Evolutionary conservation across 1,284 basidiomycete genomes (phyloP), one percentile per base, ranked within the genome.

Genomic region (Trametes hirsuta): DNA sequence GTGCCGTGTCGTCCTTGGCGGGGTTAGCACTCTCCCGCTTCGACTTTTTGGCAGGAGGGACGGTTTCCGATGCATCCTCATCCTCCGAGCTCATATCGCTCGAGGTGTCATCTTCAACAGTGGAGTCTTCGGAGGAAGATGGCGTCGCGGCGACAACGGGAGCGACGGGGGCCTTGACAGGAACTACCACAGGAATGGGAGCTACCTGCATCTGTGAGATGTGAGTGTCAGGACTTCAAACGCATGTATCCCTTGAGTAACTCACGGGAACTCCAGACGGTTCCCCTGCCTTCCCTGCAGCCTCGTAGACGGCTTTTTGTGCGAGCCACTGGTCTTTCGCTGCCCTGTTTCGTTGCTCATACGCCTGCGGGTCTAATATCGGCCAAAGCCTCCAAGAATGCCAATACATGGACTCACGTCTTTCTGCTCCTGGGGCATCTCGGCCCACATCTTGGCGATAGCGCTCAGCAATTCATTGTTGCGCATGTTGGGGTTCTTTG

Each of bases 401-500:
- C 34, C 21, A 42, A 8, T 44, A 47, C 55, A 56, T 48, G 68
- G 35, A 72, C 82, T 63, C 65, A 94, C 94, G 76, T 88, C 82
- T 75, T 93, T 95, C 69, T 91, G 81, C 6, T 83, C 84, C 8
- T 84, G 80, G 21, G 81, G 69, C 79, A 97, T 84, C 5, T 75
- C 76, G 49, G 81, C 79, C 95, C 95, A 98, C 65, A 84, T 81
- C 63, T 86, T 84, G 14, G 90, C 82, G 66, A 97, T 91, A 66
- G 90, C 74, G 47, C 74, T 74, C 64, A 96, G 77, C 25, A 97
- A 77, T 63, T 96, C 94, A 55, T 83, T 76, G 72, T 96, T 89
- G 44, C 83, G 75, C 61, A 93, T 76, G 10, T 77, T 76, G 3
- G 92, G 90, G 72, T 91, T 78, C 66, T 82, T 76, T 48, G 79